phyloP scores from a whole-genome alignment of 2,329 filamentous ascomycete genomes.

The Xylariaceae sp. region DNA sequence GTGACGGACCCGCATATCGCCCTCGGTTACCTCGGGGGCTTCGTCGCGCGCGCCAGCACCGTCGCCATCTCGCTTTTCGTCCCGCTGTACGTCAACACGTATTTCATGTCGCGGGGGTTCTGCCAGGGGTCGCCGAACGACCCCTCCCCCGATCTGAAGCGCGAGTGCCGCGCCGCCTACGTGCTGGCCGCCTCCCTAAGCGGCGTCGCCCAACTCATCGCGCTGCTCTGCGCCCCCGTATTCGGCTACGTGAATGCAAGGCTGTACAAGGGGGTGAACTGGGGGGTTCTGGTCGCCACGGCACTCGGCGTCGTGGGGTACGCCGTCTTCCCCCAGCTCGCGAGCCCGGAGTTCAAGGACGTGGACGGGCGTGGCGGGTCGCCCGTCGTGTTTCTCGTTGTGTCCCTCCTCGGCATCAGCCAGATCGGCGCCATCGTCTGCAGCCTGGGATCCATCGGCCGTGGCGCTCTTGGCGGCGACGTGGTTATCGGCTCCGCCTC shows the following conservation, averaged over 20 bases:
- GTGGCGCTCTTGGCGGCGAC: constrained; percentile 64
- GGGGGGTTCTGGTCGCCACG: constrained; percentile 69
- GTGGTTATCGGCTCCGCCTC: constrained; percentile 23
- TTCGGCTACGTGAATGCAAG: constrained; percentile 63
- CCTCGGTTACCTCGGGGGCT: constrained; percentile 87
- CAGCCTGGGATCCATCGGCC: constrained; percentile 81
- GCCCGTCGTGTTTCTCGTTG: constrained; percentile 67
- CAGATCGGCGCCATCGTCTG: constrained; percentile 97
- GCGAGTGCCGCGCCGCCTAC: constrained; percentile 81
- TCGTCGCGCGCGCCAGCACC: constrained; percentile 89
- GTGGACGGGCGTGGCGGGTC: constrained; percentile 63
- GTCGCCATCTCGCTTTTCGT: constrained; percentile 95
- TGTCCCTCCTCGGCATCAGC: constrained; percentile 78
- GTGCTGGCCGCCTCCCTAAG: constrained; percentile 82
- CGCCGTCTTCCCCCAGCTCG: constrained; percentile 66
- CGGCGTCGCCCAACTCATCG: constrained; percentile 81
- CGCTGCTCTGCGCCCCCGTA: constrained; percentile 75
- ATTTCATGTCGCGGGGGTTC: constrained; percentile 75
- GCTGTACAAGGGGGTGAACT: constrained; percentile 53
- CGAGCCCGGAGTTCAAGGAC: constrained; percentile 68
- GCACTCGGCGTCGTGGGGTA: constrained; percentile 76
- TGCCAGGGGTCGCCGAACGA: constrained; percentile 66
- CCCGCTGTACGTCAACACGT: constrained; percentile 86
- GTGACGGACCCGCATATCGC: constrained; percentile 73
- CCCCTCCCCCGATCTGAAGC: constrained; percentile 70